Evolutionary conservation across 2,329 filamentous ascomycete species (phyloP), one percentile per base, ranked within the genome.

Genomic region (Trichoderma koningiopsis): DNA sequence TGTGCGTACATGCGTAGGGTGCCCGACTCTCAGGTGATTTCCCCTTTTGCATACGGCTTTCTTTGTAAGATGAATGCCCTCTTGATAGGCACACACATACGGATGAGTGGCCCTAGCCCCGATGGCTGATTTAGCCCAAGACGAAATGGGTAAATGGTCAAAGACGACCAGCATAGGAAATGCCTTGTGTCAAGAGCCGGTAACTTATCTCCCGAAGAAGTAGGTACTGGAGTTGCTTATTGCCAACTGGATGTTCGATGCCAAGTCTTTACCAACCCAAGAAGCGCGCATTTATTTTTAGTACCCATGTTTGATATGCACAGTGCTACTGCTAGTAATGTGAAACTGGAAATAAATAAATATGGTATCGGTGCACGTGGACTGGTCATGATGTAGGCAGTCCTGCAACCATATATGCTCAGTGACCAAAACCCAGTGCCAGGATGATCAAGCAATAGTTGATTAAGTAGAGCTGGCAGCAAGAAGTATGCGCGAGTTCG

Each of bases 21-120:
- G 57, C 57, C 35, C 57, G 35, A 19, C 19, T 43, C 19, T 67
- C 63, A 67, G 63, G 55, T 59, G 55, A 67, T 67, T 66, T n/a
- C 19, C 31, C 24, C 14, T 24, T 14, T 14, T 8, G 27, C 19
- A 56, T 19, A 35, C 33, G 37, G 49, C 43, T 16, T 64, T 64
- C 24, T 22, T 11, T 56, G 33, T 56, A 22, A 56, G 33, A 16
- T 24, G 61, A 24, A 24, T 56, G 49, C 40, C 37, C 4, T 53
- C 49, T 14, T 40, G 22, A 24, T 40, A 19, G 22, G 16, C 13
- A 40, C 40, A 43, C 6, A 19, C 8, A 47, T 10, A 22, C 6
- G n/a, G 7, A 37, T 24, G 53, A 22, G 27, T 43, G 37, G 29
- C 62, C 5, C 40, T 33, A 65, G 53, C 35, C 27, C 35, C 13